Evolutionary conservation across 768 basidiomycete genomes (phyloP), one percentile per base, ranked within the genome.

Genomic region (Collybiopsis luxurians): DNA sequence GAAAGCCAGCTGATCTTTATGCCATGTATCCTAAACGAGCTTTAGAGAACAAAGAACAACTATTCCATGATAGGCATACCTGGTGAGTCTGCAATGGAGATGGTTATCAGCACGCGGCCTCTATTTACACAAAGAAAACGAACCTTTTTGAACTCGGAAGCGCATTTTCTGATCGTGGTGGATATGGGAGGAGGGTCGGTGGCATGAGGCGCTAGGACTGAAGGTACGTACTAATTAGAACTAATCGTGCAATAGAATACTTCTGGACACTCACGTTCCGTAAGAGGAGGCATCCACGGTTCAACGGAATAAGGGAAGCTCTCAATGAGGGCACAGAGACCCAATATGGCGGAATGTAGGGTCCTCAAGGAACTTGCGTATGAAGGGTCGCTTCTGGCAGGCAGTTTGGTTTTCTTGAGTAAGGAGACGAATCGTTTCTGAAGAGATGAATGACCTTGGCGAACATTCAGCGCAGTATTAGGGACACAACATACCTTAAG

Each of bases 241-340:
- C 40, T 12, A 17, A 15, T 11, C 10, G 24, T 26, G 15, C 6
- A 19, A 21, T 24, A 53, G 11, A 21, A 4, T n/a, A 2, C n/a
- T n/a, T n/a, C n/a, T n/a, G 56, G 21, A 50, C 53, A 61, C 75
- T 39, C 63, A 89, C 89, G 81, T 76, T 91, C 89, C 34, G 89
- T 89, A 52, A 92, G 76, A 19, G 87, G 75, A 28, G 89, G 89
- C 81, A 96, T 86, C 89, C 94, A 98, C 44, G 85, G 79, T 64
- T 96, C 95, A 2, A 97, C 90, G 11, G 94, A 93, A 74, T 96
- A 97, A 12, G 95, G 95, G 71, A 90, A 90, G 56, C 95, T 95
- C 67, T 93, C 91, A 50, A 98, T 83, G 44, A 98, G 78, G 10
- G 95, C 91, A 63, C 91, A 92, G 51, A 95, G 78, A 28, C 95